Evolutionary conservation across 2,329 filamentous ascomycete genomes (phyloP).

Genomic region (Phaeosphaeria sp.): DNA sequence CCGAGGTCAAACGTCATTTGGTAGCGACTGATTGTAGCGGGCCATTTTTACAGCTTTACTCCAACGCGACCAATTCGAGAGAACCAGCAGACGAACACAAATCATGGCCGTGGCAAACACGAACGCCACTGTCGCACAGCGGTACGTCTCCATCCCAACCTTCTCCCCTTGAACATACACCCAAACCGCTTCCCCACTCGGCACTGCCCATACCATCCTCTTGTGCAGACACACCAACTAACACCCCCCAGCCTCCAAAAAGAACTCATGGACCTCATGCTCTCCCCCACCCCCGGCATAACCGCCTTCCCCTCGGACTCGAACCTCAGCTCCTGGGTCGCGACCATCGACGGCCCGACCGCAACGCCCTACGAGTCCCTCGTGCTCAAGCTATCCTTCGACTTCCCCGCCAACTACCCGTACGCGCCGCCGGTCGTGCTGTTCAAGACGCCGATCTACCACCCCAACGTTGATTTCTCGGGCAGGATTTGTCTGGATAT

Average conservation of each 20-base stretch:
- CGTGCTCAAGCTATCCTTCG: conserved; percentile 89
- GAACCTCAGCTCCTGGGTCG: conserved; percentile 85
- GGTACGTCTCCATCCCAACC: conserved; percentile 40
- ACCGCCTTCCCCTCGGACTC: conserved; percentile 94
- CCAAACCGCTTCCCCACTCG: not conserved
- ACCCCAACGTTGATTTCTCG: conserved; percentile 97
- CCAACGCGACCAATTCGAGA: conserved; percentile 3
- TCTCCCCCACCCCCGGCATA: conserved; percentile 88
- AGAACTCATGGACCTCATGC: conserved; percentile 98
- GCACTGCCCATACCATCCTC: conserved; percentile 46
- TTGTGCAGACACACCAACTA: conserved; percentile 7
- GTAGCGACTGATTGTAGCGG: not conserved
- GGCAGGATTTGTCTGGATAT: conserved; percentile 98
- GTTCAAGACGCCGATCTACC: conserved; percentile 99
- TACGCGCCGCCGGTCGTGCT: conserved; percentile 89
- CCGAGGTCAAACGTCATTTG: not conserved
- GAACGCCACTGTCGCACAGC: conserved; percentile 56
- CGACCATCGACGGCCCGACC: conserved; percentile 88
- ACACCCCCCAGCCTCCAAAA: conserved; percentile 77
- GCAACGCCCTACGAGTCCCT: conserved; percentile 91
- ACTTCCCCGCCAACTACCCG: conserved; percentile 91
- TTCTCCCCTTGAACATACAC: not conserved
- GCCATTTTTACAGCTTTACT: not conserved
- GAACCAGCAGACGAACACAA: not conserved
- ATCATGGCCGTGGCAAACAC: conserved; percentile 22